Evolutionary conservation across 176 grass and related monocot species (phyloP), one percentile per base, ranked within the genome.

Genomic region (Chrysopogon serrulatus): DNA sequence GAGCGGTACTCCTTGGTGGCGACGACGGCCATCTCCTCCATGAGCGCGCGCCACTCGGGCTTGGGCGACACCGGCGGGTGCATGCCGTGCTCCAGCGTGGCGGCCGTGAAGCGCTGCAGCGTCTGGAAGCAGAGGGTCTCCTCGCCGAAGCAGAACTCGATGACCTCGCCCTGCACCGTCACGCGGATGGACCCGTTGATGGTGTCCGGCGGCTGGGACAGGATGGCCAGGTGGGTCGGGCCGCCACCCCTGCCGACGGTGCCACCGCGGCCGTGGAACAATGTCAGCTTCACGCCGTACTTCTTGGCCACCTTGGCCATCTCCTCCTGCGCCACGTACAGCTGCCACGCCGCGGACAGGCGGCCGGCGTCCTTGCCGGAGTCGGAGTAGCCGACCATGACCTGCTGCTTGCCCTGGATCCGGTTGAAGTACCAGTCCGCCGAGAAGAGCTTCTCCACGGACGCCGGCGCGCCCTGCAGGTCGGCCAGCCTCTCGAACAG

Each of bases 381-480:
- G 80, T 98, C 95, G 0, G 95, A 98, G 79, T 98, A 98, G 3
- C 95, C 95, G 23, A 98, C 84, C 95, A 98, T 98, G 5, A 98
- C 85, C 85, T 93, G 82, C 89, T 95, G 95, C 81, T 95, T 98
- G 65, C 95, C 86, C 1, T 54, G 40, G 45, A 95, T 95, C 65
- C 87, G 82, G 17, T 86, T 28, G 79, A 35, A 34, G 90, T 98
- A 98, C 88, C 95, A 94, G 40, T 98, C 92, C 3, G 91, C 62
- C 4, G 92, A 95, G 79, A 94, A 98, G 3, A 98, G 89, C 9
- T 76, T 44, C 40, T 54, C 76, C 60, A 95, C 63, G 12, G 92
- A 72, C 8, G 86, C 89, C 6, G 88, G 92, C 8, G 87, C 92
- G 0, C 60, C 51, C 51, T 91, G 71, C 19, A 95, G 90, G 90